Base-by-base conservation (phyloP, 192 early-diverging fungal species). In the Entophlyctis luteolus region DNA sequence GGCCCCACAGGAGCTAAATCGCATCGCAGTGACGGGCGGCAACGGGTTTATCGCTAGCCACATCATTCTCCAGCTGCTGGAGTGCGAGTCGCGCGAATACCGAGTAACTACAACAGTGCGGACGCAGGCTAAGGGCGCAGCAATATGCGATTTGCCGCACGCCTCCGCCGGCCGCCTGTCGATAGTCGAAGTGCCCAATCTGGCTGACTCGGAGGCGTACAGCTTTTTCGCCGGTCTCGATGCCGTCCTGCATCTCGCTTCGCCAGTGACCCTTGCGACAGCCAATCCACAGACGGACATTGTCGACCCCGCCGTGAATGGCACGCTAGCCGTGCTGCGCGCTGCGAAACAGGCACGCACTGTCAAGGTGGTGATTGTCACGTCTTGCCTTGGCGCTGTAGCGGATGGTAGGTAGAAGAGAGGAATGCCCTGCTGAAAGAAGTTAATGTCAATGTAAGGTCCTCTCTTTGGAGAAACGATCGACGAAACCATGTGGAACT, bases 221-320 rank as follows among this genome's bases (percentile, higher is more conserved):
- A 38, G 28, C 6, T 58, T 58, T 33, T 36, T 58, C 23, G 67
- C 32, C 45, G 72, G 72, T 20, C 68, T 68, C 6, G 74, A 71
- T 28, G 54, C 20, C 22, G 72, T 82, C 67, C 35, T 59, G 3
- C 79, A 80, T 55, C 45, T 74, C 23, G 79, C 79, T 8, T 76
- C 72, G 14, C 79, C 79, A 1, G 27, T 71, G 31, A 38, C 22
- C 8, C 48, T 62, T n/a, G 38, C 12, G 14, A 62, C 34, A 33
- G 45, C 31, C 18, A 56, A 79, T 48, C 53, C 59, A 2, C 58
- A 72, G 14, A 57, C 45, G 32, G 74, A 79, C 36, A 5, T 69
- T 23, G 65, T 80, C 3, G 62, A 80, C 29, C 79, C 79, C 2
- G 79, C 79, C 16, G 59, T 81, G 6, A 39, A 75, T 5, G 79